Base-by-base conservation (phyloP, 345 rosid genomes). In the Pugionium dolabratum region DNA sequence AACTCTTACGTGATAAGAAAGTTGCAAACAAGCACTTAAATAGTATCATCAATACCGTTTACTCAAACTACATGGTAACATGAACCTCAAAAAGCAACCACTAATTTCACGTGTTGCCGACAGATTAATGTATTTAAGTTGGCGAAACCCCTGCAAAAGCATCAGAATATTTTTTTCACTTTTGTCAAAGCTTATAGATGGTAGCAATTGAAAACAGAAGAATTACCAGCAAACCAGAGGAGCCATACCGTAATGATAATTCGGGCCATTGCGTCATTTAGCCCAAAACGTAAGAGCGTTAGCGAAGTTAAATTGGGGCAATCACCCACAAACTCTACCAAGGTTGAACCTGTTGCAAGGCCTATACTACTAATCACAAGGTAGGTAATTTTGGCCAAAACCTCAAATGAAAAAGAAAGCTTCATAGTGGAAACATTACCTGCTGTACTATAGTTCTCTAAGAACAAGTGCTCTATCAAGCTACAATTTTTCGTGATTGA, bases 11-110 rank as follows among this genome's bases (percentile, higher is more conserved):
- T 39, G 44, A 7, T 61, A 54, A 67, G 52, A 37, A 54, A 33
- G 40, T 50, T 46, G 62, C 51, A 27, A 60, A 33, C 69, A 51
- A 35, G 9, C 10, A 54, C 42, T 53, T 45, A 26, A 40, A 29
- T 26, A 33, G 18, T 41, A 31, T 39, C 27, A 37, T 11, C 11
- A 46, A 5, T 18, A 44, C 18, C 27, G 43, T 48, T 34, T 50
- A 40, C 39, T 41, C 50, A 39, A 59, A 54, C 65, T 32, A 48
- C 18, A 18, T 18, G 18, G 18, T 18, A 18, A 18, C 54, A 69
- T 67, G 3, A 65, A 86, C 98, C 96, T 84, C 77, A 89, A 80
- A 83, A 91, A 91, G 68, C 59, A 75, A 45, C 98, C 96, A 9
- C 79, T 84, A 48, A 91, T 80, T 9, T 78, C 80, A 71, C 76